These are phyloP conservation scores for Metroxylon sagu DNA, from an alignment of 176 grass and related monocot genomes.

Conservation along the genomic window DNA sequence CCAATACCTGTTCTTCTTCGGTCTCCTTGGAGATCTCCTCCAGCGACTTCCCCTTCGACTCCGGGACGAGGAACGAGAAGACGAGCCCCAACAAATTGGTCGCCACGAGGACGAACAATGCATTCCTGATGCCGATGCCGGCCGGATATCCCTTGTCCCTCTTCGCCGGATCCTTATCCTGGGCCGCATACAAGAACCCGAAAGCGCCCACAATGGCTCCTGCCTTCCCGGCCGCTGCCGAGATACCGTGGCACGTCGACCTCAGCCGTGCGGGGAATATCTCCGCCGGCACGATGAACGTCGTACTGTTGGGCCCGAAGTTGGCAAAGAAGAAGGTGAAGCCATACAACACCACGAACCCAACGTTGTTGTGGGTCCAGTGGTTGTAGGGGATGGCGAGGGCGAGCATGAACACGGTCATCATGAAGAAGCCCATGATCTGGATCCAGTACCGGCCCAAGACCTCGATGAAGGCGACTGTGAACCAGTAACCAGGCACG, in stretches of 20 bases:
- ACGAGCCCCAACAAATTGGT: slow-evolving; percentile 25
- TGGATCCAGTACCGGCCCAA: no score
- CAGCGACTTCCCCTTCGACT: not conserved
- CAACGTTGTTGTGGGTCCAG: not conserved
- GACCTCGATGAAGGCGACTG: not conserved
- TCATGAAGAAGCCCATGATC: no score
- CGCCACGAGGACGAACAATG: slow-evolving; percentile 39
- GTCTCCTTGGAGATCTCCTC: slow-evolving; percentile 49
- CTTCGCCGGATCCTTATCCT: slow-evolving; percentile 12
- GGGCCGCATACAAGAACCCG: slow-evolving; percentile 58
- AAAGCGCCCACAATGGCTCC: slow-evolving; percentile 71
- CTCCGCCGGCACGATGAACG: slow-evolving; percentile 76
- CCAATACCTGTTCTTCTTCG: not conserved
- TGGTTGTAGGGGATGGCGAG: slow-evolving; percentile 50
- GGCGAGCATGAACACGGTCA: no score
- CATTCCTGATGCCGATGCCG: slow-evolving; percentile 36
- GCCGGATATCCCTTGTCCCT: slow-evolving; percentile 34
- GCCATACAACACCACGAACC: slow-evolving; percentile 43
- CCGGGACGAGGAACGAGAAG: slow-evolving; percentile 51
- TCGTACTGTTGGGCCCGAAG: slow-evolving; percentile 72
- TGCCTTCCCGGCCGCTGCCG: slow-evolving; percentile 58
- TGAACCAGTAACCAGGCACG: slow-evolving; percentile 21
- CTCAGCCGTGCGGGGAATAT: slow-evolving; percentile 66
- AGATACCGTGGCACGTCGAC: slow-evolving; percentile 73
- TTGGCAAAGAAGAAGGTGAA: slow-evolving; percentile 85